Percentiles rank a stretch among this genome's conserved stretches.
phyloP scores from a whole-genome alignment of 164 flowering plant genomes.

The Kingdonia uniflora region DNA sequence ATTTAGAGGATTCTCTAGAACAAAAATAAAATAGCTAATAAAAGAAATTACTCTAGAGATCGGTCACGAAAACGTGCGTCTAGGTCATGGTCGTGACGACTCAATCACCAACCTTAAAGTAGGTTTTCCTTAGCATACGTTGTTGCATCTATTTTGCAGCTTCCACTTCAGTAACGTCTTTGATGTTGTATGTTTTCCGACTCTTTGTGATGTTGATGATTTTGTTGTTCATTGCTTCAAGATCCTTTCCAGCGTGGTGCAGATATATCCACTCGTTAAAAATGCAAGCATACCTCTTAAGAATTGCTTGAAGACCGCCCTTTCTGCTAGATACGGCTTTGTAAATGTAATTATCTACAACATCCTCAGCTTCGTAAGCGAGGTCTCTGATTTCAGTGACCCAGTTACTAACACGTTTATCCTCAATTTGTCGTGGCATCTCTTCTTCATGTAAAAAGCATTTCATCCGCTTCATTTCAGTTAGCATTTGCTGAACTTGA shows the following conservation, averaged over 20 bases:
- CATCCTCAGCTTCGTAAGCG: slow-evolving; percentile 27
- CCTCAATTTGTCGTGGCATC: slow-evolving; percentile 8
- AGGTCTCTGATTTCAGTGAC: slow-evolving; percentile 20
- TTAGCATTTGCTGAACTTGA: no score
- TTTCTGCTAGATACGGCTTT: neutral
- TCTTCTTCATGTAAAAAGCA: no score
- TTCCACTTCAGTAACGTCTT: neutral
- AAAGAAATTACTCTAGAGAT: no score
- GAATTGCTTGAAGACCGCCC: neutral
- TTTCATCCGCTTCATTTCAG: slow-evolving; percentile 26
- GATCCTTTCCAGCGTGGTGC: slow-evolving; percentile 7
- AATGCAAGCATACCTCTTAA: slow-evolving; percentile 4
- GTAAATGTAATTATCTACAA: slow-evolving; percentile 15
- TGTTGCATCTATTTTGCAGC: neutral
- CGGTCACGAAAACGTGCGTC: no score
- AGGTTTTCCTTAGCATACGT: neutral
- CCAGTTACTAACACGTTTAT: slow-evolving; percentile 12
- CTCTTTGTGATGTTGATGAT: slow-evolving; percentile 5
- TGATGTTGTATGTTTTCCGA: slow-evolving; percentile 9
- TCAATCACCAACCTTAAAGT: slow-evolving; percentile 10
- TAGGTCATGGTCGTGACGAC: no score
- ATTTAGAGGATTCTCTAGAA: no score
- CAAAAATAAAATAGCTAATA: no score
- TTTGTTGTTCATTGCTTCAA: slow-evolving; percentile 2
- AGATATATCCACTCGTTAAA: neutral